Percentiles rank a stretch among this genome's conserved stretches.
These are phyloP conservation scores for Gyromitra esculenta DNA, from an alignment of 2,329 filamentous ascomycete species.

Conservation along the genomic window DNA sequence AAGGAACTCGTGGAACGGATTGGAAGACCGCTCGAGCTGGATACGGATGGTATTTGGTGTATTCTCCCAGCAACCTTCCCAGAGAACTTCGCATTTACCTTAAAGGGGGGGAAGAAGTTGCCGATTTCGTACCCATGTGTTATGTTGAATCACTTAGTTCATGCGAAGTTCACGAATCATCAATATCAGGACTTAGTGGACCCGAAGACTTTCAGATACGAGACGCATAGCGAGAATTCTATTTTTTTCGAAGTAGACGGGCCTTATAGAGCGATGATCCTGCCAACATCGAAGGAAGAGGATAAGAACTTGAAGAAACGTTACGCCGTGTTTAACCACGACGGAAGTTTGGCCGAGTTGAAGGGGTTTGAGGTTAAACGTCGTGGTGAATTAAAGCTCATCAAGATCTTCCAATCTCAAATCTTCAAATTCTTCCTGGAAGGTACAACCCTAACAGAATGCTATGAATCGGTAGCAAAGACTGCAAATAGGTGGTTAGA, in stretches of 20 bases:
- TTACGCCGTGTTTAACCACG: constrained; percentile 98
- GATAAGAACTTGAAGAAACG: constrained; percentile 99
- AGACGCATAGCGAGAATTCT: constrained; percentile 97
- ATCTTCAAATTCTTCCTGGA: constrained; percentile 99
- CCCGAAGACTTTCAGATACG: constrained; percentile 81
- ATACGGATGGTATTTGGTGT: constrained; percentile 99
- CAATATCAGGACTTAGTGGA: constrained; percentile 94
- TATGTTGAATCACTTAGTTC: constrained; percentile 98
- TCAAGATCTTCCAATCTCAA: constrained; percentile 99
- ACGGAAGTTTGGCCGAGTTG: constrained; percentile 91
- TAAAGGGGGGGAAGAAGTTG: constrained; percentile 95
- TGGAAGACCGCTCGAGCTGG: constrained; percentile 88
- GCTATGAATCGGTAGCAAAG: constrained; percentile 89
- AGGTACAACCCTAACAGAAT: constrained; percentile 84
- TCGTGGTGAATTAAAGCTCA: constrained; percentile 96
- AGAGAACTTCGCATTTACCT: constrained; percentile 92
- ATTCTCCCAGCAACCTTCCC: constrained; percentile 96
- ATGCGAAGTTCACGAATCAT: constrained; percentile 93
- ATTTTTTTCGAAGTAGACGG: constrained; percentile 99
- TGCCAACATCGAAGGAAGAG: constrained; percentile 97
- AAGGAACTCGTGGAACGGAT: constrained; percentile 92
- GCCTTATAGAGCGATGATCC: constrained; percentile 95
- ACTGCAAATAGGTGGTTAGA: constrained; percentile 97
- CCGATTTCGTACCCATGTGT: constrained; percentile 98
- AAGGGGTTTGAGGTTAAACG: constrained; percentile 99